Evolutionary conservation across 768 basidiomycete genomes (phyloP).

Genomic region (Tylopilus vinaceipallidus): DNA sequence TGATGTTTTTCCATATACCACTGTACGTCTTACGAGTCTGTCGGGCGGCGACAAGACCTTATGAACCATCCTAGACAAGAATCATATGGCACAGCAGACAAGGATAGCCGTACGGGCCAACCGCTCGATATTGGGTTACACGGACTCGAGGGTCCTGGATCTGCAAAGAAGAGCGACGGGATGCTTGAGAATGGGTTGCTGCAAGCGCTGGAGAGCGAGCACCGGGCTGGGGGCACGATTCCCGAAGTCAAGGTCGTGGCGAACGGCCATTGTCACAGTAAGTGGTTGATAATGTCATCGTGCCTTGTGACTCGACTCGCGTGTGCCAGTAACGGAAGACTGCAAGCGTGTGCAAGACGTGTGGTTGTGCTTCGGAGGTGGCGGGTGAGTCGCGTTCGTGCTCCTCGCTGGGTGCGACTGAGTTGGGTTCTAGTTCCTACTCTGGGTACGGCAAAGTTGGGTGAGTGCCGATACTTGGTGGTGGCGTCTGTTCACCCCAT

Average conservation of each 20-base stretch:
- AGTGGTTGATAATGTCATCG: slow-evolving; percentile 17
- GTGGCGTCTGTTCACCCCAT: background rate
- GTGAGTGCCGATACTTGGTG: slow-evolving; percentile 34
- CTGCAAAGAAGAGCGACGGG: slow-evolving; percentile 69
- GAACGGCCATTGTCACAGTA: slow-evolving; percentile 90
- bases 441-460: slow-evolving; percentile 80
- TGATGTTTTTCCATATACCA: slow-evolving; percentile 99
- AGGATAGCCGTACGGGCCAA: slow-evolving; percentile 54
- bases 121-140: slow-evolving; percentile 68
- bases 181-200: slow-evolving; percentile 85
- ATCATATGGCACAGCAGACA: slow-evolving; percentile 69
- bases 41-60: background rate
- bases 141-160: slow-evolving; percentile 56
- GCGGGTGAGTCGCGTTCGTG: slow-evolving; percentile 51
- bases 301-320: slow-evolving; percentile 19
- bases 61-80: slow-evolving; percentile 52
- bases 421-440: slow-evolving; percentile 53
- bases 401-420: background rate
- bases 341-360: slow-evolving; percentile 82
- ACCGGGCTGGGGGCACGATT: slow-evolving; percentile 43
- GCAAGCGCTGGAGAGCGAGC: slow-evolving; percentile 68
- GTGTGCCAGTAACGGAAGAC: slow-evolving; percentile 72
- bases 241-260: slow-evolving; percentile 84
- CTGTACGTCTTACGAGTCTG: slow-evolving; percentile 46
- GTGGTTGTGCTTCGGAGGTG: slow-evolving; percentile 91